phyloP scores from a whole-genome alignment of 106 monocot species.

The Dendrobium chrysotoxum region DNA sequence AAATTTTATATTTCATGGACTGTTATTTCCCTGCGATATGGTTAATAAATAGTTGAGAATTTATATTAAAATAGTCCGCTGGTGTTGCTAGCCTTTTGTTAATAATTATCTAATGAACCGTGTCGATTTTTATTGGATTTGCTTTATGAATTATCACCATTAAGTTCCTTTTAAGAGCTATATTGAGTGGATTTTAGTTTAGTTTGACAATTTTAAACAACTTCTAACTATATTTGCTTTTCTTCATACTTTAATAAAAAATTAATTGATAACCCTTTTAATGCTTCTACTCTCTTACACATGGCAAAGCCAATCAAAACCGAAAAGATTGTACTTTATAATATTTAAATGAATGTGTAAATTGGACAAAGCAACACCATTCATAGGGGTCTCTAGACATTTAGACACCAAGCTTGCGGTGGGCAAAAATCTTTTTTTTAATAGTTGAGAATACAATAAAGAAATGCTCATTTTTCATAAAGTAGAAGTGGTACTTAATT shows the following conservation, averaged over 20 bases:
- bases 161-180: background rate
- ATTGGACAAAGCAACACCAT: slow-evolving; percentile 53
- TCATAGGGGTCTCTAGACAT: slow-evolving; percentile 32
- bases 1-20: background rate
- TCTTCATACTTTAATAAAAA: background rate
- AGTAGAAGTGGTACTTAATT: no score
- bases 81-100: background rate
- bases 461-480: no score
- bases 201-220: background rate
- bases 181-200: background rate
- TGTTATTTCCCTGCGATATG: background rate
- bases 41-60: background rate
- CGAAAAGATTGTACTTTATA: background rate
- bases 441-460: no score
- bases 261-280: background rate
- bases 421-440: background rate
- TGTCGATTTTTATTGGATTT: background rate
- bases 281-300: background rate
- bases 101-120: background rate
- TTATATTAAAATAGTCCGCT: background rate
- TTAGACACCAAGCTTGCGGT: slow-evolving; percentile 53
- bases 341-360: background rate
- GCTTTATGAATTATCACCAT: background rate
- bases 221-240: background rate
- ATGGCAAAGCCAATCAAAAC: background rate